Percentiles rank a stretch among this genome's conserved stretches.
These are phyloP conservation scores for Dendrobium catenatum DNA, from an alignment of 106 monocot genomes.

Conservation along the genomic window DNA sequence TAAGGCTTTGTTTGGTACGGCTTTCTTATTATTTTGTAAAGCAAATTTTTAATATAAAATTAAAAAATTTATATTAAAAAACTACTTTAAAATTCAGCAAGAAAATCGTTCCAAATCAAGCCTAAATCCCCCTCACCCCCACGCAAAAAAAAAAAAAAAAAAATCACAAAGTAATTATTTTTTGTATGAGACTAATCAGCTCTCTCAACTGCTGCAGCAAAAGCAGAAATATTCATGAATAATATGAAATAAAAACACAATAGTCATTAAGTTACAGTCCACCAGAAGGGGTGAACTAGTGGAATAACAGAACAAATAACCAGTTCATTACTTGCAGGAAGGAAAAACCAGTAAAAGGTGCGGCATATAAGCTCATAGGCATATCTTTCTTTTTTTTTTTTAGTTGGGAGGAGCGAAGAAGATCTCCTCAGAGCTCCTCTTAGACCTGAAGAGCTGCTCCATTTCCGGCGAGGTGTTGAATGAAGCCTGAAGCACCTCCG, in stretches of 20 bases:
- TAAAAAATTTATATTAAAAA: too few species aligned
- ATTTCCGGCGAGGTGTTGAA: constrained; percentile 60
- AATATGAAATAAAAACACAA: not conserved
- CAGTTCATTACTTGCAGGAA: too few species aligned
- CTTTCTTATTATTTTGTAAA: too few species aligned
- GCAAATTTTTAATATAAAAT: too few species aligned
- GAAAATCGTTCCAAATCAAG: too few species aligned
- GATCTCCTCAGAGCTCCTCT: constrained; percentile 66
- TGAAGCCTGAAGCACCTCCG: constrained; percentile 64
- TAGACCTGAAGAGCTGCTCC: constrained; percentile 82
- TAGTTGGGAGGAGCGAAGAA: constrained; percentile 82
- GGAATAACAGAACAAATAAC: too few species aligned
- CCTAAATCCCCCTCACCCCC: too few species aligned
- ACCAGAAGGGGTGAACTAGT: not conserved
- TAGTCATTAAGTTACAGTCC: not conserved
- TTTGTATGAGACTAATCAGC: not conserved
- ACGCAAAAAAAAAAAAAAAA: too few species aligned
- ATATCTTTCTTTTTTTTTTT: not conserved
- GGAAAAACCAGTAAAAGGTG: not conserved
- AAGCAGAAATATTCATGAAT: not conserved
- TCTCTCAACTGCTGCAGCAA: not conserved
- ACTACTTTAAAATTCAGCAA: too few species aligned
- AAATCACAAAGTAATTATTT: too few species aligned
- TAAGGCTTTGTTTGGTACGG: too few species aligned
- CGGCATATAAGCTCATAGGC: not conserved